Evolutionary conservation across 495 filamentous ascomycete species (phyloP).

Genomic region (Aspergillus sclerotiicarbonarius): DNA sequence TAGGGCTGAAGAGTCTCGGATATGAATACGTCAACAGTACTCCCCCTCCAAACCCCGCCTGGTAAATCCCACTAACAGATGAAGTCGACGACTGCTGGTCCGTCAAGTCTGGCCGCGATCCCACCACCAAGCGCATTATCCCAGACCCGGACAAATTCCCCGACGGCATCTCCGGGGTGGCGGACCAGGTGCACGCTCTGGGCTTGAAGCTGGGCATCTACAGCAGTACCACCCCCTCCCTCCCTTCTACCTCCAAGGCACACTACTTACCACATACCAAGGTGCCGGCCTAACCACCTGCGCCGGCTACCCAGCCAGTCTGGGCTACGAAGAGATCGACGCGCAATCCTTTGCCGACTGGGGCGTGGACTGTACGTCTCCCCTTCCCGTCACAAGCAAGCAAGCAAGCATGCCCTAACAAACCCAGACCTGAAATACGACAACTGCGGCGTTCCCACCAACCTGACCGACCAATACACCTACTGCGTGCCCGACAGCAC

Average conservation of each 20-base stretch:
- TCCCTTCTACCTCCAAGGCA: not conserved
- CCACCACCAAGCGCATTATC: slow-evolving; percentile 47
- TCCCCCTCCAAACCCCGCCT: too few species aligned
- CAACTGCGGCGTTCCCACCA: slow-evolving; percentile 56
- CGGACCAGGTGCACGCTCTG: slow-evolving; percentile 55
- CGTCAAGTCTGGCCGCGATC: slow-evolving; percentile 45
- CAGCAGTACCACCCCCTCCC: slow-evolving; percentile 31
- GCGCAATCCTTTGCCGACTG: slow-evolving; percentile 61
- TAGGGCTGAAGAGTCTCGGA: slow-evolving; percentile 59
- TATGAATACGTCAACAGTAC: slow-evolving; percentile 64
- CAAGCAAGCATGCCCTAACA: not conserved
- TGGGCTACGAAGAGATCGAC: slow-evolving; percentile 62
- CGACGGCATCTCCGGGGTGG: slow-evolving; percentile 57
- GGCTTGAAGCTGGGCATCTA: slow-evolving; percentile 69
- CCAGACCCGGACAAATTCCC: slow-evolving; percentile 61
- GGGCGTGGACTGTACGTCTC: slow-evolving; percentile 58
- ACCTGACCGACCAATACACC: slow-evolving; percentile 43
- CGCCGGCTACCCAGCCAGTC: slow-evolving; percentile 58
- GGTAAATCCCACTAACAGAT: slow-evolving; percentile 15
- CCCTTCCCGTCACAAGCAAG: not conserved
- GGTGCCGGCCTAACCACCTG: slow-evolving; percentile 64
- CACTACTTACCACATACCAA: slow-evolving; percentile 10
- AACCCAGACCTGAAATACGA: slow-evolving; percentile 65
- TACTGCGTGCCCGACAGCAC: slow-evolving; percentile 35
- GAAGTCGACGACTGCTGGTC: slow-evolving; percentile 65